Conservation (phyloP, 352 stramenopile genomes). For the Globisporangium takayamanum region DNA sequence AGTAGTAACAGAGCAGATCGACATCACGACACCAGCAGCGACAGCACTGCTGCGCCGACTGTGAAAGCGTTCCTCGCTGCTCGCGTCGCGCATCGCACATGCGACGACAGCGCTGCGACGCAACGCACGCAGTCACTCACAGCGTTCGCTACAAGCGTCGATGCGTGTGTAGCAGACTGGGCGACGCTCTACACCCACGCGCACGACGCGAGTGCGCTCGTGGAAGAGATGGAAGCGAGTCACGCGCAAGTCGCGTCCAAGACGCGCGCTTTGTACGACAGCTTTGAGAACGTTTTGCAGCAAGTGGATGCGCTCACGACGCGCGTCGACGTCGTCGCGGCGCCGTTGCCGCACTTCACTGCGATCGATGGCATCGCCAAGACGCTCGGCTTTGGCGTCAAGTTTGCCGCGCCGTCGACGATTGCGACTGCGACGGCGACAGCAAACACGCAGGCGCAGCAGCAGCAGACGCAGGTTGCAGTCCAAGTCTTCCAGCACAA, state of each 20-base stretch:
- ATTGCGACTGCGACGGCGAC: not conserved
- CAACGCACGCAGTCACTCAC: conserved; percentile 8
- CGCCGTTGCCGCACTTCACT: conserved; percentile 68
- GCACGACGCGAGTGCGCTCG: conserved; percentile 49
- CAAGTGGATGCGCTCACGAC: conserved; percentile 56
- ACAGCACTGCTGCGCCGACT: conserved; percentile 13
- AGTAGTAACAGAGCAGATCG: not conserved
- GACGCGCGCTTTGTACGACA: conserved; percentile 71
- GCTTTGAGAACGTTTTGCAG: conserved; percentile 61
- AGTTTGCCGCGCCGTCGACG: conserved; percentile 39
- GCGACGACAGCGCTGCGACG: not conserved
- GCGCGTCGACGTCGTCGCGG: conserved; percentile 53
- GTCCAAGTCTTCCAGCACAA: conserved; percentile 79
- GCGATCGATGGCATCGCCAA: conserved; percentile 50
- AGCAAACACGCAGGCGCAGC: conserved; percentile 2
- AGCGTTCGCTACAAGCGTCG: conserved; percentile 26
- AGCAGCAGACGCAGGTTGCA: conserved; percentile 9
- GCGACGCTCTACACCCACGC: conserved; percentile 40
- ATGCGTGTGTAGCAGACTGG: conserved; percentile 32
- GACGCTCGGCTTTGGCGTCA: conserved; percentile 60
- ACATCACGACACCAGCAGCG: not conserved
- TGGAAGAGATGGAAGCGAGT: conserved; percentile 78
- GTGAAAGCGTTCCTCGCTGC: conserved; percentile 38
- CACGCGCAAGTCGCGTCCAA: conserved; percentile 69
- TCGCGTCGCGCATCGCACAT: conserved; percentile 2